These are phyloP conservation scores for Nepenthes mirabilis DNA, from an alignment of 148 eudicot species.

Conservation along the genomic window DNA sequence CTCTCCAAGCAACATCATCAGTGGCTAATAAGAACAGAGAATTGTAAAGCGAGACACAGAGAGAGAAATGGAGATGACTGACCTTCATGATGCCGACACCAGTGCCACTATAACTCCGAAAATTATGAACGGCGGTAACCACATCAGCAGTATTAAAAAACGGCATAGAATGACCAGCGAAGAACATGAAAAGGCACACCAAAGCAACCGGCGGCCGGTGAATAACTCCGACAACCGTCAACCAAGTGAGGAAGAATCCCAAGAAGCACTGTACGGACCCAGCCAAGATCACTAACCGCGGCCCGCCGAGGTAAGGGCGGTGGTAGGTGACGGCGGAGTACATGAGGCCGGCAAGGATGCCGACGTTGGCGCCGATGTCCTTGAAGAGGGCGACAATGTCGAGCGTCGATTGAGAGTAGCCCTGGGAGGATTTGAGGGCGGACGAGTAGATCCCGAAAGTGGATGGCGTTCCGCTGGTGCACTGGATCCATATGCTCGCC, in stretches of 20 bases:
- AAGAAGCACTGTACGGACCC: conserved; percentile 48
- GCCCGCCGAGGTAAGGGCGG: conserved; percentile 25
- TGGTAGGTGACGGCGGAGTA: conserved; percentile 29
- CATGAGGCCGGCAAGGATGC: conserved; percentile 48
- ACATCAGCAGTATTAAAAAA: conserved; percentile 63
- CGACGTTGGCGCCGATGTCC: conserved; percentile 61
- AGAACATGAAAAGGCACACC: conserved; percentile 44
- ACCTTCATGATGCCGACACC: conserved; percentile 40
- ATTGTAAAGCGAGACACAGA: too few species aligned
- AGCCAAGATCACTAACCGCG: conserved; percentile 33
- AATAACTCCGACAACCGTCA: conserved; percentile 34
- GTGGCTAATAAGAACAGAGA: too few species aligned
- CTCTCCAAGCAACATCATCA: too few species aligned
- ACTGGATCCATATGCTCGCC: conserved; percentile 62
- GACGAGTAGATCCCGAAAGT: conserved; percentile 64
- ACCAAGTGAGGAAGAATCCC: conserved; percentile 55
- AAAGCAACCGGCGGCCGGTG: conserved; percentile 31
- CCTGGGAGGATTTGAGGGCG: conserved; percentile 44
- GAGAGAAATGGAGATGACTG: neutral
- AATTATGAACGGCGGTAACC: conserved; percentile 60
- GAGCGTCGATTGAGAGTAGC: conserved; percentile 57
- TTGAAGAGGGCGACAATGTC: conserved; percentile 54
- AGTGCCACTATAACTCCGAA: conserved; percentile 49
- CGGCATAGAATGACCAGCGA: conserved; percentile 55
- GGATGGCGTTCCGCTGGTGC: conserved; percentile 56